Evolutionary conservation across 129 eudicot genomes (phyloP), one percentile per base, ranked within the genome.

Genomic region (Smallanthus sonchifolius): DNA sequence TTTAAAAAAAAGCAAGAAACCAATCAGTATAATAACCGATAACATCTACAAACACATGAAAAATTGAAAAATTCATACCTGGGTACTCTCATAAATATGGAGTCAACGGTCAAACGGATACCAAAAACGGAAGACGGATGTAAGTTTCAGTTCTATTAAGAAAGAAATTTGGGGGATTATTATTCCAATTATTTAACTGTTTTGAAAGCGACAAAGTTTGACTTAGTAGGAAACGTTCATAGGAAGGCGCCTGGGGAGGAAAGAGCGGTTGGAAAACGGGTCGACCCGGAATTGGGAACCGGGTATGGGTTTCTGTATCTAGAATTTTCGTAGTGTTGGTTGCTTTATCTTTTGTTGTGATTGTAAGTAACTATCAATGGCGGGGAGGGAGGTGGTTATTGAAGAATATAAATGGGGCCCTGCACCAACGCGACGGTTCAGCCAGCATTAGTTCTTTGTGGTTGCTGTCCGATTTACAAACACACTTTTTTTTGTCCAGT

Each of bases 201-300:
- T 17, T 67, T 61, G 78, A 65, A 72, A 79, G 83, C 10, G 78
- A 79, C 74, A 38, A 37, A 28, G 30, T 71, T 78, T 78, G 82
- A 71, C 82, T 78, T 62, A 13, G 62, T 37, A 13, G 51, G 38
- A 39, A 60, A 47, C 72, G 72, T 78, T 78, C 77, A 71, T 62
- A 62, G 6, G 9, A 79, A 72, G 83, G 67, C 74, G 67, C 42
- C 83, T 54, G 71, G 36, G 0, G 45, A 65, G 74, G 70, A 79
- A 72, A 78, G 36, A 38, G 55, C 67, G 39, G 72, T 16, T 3
- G 13, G 10, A 30, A 45, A 64, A 65, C 65, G 83, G 77, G 76
- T 45, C 1, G 30, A 24, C 30, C 30, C 76, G 82, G 2, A 13
- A 9, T 16, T 4, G 30, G 7, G 15, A 76, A 48, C 39, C 52